A percentile compares a stretch with the other conserved stretches of the same genome.
Evolutionary conservation across 768 basidiomycete genomes (phyloP).

Genomic region (Cystobasidium onofrii): DNA sequence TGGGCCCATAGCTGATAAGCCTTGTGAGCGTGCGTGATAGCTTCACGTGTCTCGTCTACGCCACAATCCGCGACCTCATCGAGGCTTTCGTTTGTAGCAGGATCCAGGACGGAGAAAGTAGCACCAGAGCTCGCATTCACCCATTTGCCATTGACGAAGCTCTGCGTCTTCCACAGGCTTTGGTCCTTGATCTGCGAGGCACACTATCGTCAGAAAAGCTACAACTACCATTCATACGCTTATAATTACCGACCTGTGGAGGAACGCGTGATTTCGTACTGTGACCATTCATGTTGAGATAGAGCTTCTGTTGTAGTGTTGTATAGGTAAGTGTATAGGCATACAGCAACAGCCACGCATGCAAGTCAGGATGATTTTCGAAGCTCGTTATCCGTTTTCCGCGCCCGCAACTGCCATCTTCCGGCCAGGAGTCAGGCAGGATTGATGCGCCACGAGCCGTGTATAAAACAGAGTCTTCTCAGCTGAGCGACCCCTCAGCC

Average conservation of each 20-base stretch:
- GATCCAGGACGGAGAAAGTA: constrained; percentile 51
- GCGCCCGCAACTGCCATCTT: no score
- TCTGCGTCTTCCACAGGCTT: constrained; percentile 64
- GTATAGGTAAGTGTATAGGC: no score
- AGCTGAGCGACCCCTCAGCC: no score
- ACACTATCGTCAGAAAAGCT: neutral
- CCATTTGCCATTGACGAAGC: constrained; percentile 80
- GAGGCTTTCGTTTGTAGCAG: constrained; percentile 71
- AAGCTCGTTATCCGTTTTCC: no score
- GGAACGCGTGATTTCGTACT: neutral
- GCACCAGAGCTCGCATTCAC: constrained; percentile 57
- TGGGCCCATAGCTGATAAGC: constrained; percentile 79
- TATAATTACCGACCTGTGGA: neutral
- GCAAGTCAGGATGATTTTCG: no score
- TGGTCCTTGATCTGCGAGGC: constrained; percentile 58
- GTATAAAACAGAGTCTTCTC: no score
- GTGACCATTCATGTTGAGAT: neutral
- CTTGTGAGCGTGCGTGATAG: constrained; percentile 68
- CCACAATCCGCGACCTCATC: constrained; percentile 87
- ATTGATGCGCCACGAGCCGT: no score
- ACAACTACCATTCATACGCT: no score
- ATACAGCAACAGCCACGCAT: no score
- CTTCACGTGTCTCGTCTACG: constrained; percentile 67
- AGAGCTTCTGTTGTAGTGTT: no score
- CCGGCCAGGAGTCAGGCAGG: no score